Conservation (phyloP, 805 yeast genomes). For the Jamesozyma piceae region DNA sequence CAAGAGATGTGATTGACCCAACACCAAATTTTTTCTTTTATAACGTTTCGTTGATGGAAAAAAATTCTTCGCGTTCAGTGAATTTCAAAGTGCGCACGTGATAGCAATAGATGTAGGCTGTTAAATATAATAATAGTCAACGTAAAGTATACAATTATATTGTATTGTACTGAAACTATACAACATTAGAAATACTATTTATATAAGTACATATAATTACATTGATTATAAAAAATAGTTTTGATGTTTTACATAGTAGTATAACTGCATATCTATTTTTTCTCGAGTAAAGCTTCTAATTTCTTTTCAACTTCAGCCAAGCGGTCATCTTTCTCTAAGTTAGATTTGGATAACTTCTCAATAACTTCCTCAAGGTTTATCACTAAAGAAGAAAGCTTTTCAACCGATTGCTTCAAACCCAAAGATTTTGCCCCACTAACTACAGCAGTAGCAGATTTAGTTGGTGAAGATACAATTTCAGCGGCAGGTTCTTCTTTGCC, state of each 20-base stretch:
- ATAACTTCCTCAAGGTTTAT: constrained; percentile 49
- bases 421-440: constrained; percentile 35
- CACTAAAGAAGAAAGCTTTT: constrained; percentile 52
- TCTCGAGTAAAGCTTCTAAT: constrained; percentile 29
- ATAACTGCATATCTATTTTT: not conserved
- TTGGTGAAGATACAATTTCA: not conserved
- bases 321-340: constrained; percentile 57
- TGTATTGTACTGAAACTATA: not conserved
- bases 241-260: not conserved
- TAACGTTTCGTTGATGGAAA: too few relatives aligned
- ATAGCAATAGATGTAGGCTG: too few relatives aligned
- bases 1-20: too few relatives aligned
- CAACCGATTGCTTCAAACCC: constrained; percentile 64
- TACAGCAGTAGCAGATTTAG: constrained; percentile 6
- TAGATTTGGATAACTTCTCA: constrained; percentile 40
- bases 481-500: constrained; percentile 6
- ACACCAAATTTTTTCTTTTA: too few relatives aligned
- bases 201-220: not conserved
- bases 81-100: too few relatives aligned
- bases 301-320: constrained; percentile 50
- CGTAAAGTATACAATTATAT: too few relatives aligned
- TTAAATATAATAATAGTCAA: too few relatives aligned
- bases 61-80: too few relatives aligned
- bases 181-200: not conserved
- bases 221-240: not conserved